Base-by-base conservation (phyloP, 2,329 filamentous ascomycete genomes). In the Trichoderma aggressivum region DNA sequence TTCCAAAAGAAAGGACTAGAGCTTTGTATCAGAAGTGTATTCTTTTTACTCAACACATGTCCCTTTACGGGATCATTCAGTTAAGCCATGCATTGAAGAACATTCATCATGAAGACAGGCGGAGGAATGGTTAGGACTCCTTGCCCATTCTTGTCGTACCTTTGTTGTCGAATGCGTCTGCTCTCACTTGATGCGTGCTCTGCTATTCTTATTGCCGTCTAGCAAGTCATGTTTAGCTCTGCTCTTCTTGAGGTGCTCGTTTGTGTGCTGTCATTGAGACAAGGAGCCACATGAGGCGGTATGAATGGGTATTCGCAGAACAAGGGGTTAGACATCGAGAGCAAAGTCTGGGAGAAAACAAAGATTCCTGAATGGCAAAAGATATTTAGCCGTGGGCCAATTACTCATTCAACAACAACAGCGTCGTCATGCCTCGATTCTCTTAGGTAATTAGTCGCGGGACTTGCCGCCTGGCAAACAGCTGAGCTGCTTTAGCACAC, bases 51-150 rank as follows among this genome's bases (percentile, higher is more conserved):
- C 72, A 71, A 53, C 61, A 68, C 68, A 73, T 74, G 72, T 73
- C 62, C 70, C 50, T 34, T 30, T 26, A 24, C n/a, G 28, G 72
- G 73, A 73, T 74, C 69, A 72, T 77, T 79, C 77, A 79, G 78
- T 70, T 79, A 79, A 80, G 78, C 78, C 78, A 80, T 79, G 78
- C 78, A 77, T 76, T 74, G 43, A 74, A 75, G 71, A 74, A 59
- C 56, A 73, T 75, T 80, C 77, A 79, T 79, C 78, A 79, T 74
- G 18, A 71, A 71, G 70, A 43, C 24, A 12, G 3, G 18, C 7
- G 3, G 7, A 34, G 2, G 24, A 21, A 24, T 18, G 11, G 36
- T 12, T 10, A 21, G 18, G 10, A 21, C 18, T 26, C 6, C n/a
- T 30, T 39, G 50, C 5, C 4, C 7, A 3, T 56, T 21, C 21